A percentile compares a stretch with the other conserved stretches of the same genome.
These are phyloP conservation scores for Kurtzmaniella quercitrusa DNA, from an alignment of 1,139 yeast genomes.

Conservation along the genomic window DNA sequence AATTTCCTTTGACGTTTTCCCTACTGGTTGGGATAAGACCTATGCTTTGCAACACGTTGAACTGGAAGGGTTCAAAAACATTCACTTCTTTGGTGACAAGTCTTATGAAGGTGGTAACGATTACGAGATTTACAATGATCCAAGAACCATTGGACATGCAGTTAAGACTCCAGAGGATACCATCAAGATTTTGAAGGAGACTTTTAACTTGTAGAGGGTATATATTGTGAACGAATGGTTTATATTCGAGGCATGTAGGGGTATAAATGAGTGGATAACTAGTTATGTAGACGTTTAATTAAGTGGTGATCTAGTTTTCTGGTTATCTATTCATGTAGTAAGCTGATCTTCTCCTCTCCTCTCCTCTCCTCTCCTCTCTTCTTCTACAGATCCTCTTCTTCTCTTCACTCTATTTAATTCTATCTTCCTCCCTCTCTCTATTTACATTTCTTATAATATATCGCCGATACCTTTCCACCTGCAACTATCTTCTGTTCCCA, in stretches of 20 bases:
- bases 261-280: too few relatives aligned
- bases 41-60: constrained; percentile 92
- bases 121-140: constrained; percentile 88
- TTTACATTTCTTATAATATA: constrained; percentile 43
- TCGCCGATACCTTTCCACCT: constrained; percentile 59
- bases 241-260: not conserved
- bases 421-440: constrained; percentile 3
- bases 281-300: too few relatives aligned
- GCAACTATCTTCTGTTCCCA: constrained; percentile 59
- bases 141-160: constrained; percentile 93
- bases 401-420: not conserved
- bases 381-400: not conserved
- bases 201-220: constrained; percentile 47
- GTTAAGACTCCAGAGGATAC: constrained; percentile 89
- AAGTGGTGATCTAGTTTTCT: not conserved
- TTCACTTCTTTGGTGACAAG: constrained; percentile 99
- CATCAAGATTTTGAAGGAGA: constrained; percentile 73
- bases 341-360: too few relatives aligned
- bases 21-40: constrained; percentile 99
- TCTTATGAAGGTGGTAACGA: constrained; percentile 97
- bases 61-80: constrained; percentile 74
- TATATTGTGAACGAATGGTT: not conserved
- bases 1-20: constrained; percentile 98
- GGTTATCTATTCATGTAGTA: too few relatives aligned
- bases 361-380: not conserved